Percentiles rank a stretch among this genome's conserved stretches.
phyloP scores from a whole-genome alignment of 2,329 filamentous ascomycete genomes.

The Sphaerulina musiva region DNA sequence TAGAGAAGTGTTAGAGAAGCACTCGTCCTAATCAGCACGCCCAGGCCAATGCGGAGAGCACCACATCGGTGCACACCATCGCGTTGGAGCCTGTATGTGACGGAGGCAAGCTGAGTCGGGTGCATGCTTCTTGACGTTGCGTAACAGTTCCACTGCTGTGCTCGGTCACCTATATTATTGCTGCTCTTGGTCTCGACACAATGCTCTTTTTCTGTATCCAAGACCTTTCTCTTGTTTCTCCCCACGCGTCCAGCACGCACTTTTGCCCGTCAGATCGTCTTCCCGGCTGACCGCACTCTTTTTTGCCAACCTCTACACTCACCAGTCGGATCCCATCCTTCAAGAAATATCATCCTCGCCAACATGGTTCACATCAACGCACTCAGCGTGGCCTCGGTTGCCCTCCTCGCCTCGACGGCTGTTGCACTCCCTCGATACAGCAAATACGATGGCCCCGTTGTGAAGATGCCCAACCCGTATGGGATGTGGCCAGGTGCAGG shows the following conservation, averaged over 20 bases:
- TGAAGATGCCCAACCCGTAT: neutral
- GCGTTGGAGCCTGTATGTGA: neutral
- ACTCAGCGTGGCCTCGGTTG: conserved; percentile 5
- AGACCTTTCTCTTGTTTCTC: conserved; percentile 1
- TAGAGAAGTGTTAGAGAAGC: conserved; percentile 4
- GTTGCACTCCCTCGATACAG: conserved; percentile 2
- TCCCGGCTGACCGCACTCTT: conserved; percentile 12
- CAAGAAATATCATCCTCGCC: neutral
- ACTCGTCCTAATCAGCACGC: conserved; percentile 4
- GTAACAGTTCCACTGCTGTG: neutral
- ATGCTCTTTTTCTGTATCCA: neutral
- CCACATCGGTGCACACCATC: neutral
- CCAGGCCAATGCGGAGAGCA: conserved; percentile 4
- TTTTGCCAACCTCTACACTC: conserved; percentile 6
- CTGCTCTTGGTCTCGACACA: neutral
- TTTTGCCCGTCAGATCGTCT: neutral
- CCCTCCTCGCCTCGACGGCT: conserved; percentile 5
- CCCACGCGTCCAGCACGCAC: conserved; percentile 2
- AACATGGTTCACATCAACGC: conserved; percentile 12
- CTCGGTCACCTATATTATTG: neutral
- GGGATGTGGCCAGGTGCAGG: neutral
- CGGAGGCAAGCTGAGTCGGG: neutral
- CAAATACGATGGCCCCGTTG: neutral
- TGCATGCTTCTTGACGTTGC: conserved; percentile 1
- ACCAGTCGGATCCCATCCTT: neutral